Evolutionary conservation across 2,329 filamentous ascomycete species (phyloP).

Genomic region (Nigrospora sphaerica): DNA sequence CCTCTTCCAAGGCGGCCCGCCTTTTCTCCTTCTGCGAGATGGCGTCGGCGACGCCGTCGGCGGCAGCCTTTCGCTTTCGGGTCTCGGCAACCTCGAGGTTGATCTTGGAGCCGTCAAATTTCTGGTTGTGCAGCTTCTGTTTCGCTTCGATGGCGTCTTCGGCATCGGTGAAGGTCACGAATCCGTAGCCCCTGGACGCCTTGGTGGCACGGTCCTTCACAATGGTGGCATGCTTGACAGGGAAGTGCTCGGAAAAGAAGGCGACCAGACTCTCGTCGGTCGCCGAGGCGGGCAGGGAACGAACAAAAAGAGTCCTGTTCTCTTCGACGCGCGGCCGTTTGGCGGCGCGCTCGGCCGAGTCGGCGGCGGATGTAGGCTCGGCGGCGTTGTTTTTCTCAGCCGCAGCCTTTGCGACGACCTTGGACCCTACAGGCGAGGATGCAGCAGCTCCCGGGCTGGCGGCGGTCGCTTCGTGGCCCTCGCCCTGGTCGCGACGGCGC

Average conservation of each 20-base stretch:
- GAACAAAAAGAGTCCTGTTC: constrained; percentile 77
- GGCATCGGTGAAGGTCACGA: constrained; percentile 91
- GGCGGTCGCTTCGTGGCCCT: not conserved
- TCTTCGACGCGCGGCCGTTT: constrained; percentile 56
- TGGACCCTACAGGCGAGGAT: not conserved
- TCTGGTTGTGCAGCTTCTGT: constrained; percentile 70
- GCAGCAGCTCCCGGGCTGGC: not conserved
- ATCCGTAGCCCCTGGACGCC: constrained; percentile 84
- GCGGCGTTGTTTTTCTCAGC: too few species aligned
- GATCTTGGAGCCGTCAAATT: constrained; percentile 74
- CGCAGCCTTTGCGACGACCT: too few species aligned
- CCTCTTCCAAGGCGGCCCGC: constrained; percentile 53
- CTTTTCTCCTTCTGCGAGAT: constrained; percentile 47
- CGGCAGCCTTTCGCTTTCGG: constrained; percentile 52
- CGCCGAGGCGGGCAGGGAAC: constrained; percentile 69
- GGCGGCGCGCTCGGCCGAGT: constrained; percentile 16
- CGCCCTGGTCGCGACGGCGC: not conserved
- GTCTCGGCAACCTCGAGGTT: constrained; percentile 83
- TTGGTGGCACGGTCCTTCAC: constrained; percentile 83
- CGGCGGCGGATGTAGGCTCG: not conserved
- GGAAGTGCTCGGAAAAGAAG: constrained; percentile 89
- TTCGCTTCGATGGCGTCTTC: constrained; percentile 82
- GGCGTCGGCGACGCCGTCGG: constrained; percentile 32
- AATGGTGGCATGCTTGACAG: constrained; percentile 92
- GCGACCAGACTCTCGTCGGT: constrained; percentile 79